Evolutionary conservation across 73 alveolate species (phyloP).

Genomic region (Paramecium sexaurelia): DNA sequence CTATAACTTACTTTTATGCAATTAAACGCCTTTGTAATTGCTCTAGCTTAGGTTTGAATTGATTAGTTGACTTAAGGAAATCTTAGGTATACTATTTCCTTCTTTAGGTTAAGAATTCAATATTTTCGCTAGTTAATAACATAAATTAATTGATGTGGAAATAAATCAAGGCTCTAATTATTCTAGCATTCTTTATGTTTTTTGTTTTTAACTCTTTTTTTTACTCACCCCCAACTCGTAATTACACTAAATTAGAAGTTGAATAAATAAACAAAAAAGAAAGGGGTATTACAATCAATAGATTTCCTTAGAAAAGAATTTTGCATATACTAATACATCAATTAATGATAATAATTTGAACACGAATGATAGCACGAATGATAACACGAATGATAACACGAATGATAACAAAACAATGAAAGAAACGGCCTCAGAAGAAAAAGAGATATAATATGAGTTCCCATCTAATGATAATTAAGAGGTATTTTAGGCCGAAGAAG

Average conservation of each 20-base stretch:
- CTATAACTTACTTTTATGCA: neutral
- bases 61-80: neutral
- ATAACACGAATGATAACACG: too few relatives aligned
- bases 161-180: neutral
- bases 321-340: neutral
- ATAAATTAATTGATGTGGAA: conserved; percentile 7
- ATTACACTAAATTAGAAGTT: neutral
- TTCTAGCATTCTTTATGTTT: neutral
- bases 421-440: neutral
- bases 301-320: neutral
- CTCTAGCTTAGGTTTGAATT: conserved; percentile 5
- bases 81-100: neutral
- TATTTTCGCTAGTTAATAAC: neutral
- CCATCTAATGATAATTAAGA: neutral
- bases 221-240: conserved; percentile 13
- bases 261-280: neutral
- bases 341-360: neutral
- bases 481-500: neutral
- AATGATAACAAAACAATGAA: neutral
- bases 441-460: neutral
- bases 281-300: conserved; percentile 26
- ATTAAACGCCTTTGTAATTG: neutral
- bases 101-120: conserved; percentile 7
- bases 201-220: neutral
- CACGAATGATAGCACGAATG: neutral